These are phyloP conservation scores for Conoideocrella luteorostrata DNA, from an alignment of 2,329 filamentous ascomycete genomes.

Conservation along the genomic window DNA sequence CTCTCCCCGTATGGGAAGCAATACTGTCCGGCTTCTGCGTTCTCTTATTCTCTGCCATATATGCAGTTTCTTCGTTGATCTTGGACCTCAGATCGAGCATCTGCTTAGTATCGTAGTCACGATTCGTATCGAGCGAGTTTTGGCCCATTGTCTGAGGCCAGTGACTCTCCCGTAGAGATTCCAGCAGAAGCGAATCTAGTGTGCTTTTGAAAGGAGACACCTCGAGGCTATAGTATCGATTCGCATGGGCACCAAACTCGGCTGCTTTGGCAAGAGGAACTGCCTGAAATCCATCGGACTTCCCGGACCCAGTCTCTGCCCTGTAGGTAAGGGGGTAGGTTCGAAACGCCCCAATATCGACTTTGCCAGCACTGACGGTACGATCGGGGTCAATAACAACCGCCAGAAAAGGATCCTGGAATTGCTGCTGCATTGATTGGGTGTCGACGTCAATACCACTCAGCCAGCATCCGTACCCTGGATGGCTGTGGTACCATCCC, in stretches of 20 bases:
- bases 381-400: conserved; percentile 95
- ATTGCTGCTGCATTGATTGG: conserved; percentile 77
- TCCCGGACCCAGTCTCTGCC: conserved; percentile 23
- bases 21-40: conserved; percentile 18
- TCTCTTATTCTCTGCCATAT: conserved; percentile 20
- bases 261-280: conserved; percentile 92
- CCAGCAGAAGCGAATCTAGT: conserved; percentile 78
- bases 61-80: conserved; percentile 56
- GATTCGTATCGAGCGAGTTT: conserved; percentile 82
- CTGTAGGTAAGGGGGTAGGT: conserved; percentile 77
- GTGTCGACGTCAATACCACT: conserved; percentile 93
- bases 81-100: conserved; percentile 84
- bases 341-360: conserved; percentile 94
- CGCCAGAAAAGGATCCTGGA: conserved; percentile 85
- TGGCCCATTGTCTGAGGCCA: conserved; percentile 95
- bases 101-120: conserved; percentile 88
- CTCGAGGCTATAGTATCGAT: conserved; percentile 83
- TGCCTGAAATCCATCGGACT: conserved; percentile 57
- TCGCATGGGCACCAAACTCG: conserved; percentile 90
- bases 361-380: conserved; percentile 88
- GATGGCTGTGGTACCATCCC: conserved; percentile 97
- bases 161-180: conserved; percentile 97
- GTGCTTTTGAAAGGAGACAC: conserved; percentile 93
- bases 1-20: conserved; percentile 18
- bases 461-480: conserved; percentile 97